Base-by-base conservation (phyloP, 2,329 filamentous ascomycete species). In the Nannizziopsis barbatae region DNA sequence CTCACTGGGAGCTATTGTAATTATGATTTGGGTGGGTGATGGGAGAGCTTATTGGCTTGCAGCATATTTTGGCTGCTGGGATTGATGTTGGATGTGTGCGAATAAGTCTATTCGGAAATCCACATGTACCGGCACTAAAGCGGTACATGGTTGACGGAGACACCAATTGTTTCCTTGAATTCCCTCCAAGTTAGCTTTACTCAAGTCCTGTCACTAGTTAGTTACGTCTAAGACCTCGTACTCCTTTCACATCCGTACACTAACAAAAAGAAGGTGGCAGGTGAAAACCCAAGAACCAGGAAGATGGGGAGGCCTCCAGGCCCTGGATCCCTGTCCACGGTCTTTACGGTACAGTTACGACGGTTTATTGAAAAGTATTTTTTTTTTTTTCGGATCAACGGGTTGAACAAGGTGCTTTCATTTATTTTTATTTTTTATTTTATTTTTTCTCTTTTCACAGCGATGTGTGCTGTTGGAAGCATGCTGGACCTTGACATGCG, bases 201-300 rank as follows among this genome's bases (percentile, higher is more conserved):
- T n/a, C n/a, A n/a, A n/a, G n/a, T n/a, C n/a, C n/a, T n/a, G n/a
- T n/a, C n/a, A n/a, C n/a, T 27, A 27, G 3, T 27, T 4, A 27
- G 7, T 7, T 27, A 27, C 22, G 22, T 27, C 22, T 7, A 27
- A 27, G 22, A 27, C 22, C 22, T 27, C 22, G 22, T 27, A 27
- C 22, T 27, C 22, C 22, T 4, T 27, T 27, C 22, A 27, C 22
- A 27, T 27, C 22, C 22, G 22, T 7, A 3, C 22, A 27, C 22
- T 27, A 27, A 27, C 22, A 27, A 4, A 18, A 11, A 18, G 14
- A 18, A 40, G 17, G 15, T 18, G 37, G 20, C 37, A 40, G 37
- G 6, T 40, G 10, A 5, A 17, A 46, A 18, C 44, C 44, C 44
- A 46, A 40, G 35, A 46, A 46, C 44, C 44, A 20, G 44, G 44